Evolutionary conservation across 1,284 basidiomycete species (phyloP), one percentile per base, ranked within the genome.

Genomic region (Gastroboletus turbinatus): DNA sequence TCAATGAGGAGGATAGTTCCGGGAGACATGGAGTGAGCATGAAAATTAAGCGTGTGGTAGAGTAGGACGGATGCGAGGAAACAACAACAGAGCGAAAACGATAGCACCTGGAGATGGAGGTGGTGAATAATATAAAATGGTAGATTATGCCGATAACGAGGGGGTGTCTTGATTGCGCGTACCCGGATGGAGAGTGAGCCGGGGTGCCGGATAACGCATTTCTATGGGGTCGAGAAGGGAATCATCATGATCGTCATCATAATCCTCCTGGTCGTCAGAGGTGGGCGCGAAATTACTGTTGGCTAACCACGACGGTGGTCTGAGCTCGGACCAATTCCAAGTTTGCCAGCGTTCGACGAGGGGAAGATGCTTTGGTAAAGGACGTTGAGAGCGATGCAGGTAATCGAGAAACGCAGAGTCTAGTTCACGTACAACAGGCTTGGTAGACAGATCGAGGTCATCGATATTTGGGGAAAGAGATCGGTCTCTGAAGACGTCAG

Each of bases 271-370:
- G 25, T 71, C 60, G 47, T 59, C 61, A 5, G 58, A 52, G 19
- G 45, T 39, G 35, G 45, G 46, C 40, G 46, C 29, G 7, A 35
- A 19, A 32, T 43, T 43, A 38, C 17, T n/a, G 38, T 61, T 45
- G 23, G 62, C 36, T 4, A 61, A 19, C 71, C 68, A 73, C 21
- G 52, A 16, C 33, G 70, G 71, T 8, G 55, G 57, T 54, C 68
- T 56, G 27, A 70, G 66, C 45, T 70, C 70, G 33, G 70, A 71
- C 68, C 68, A 70, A 25, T 65, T 55, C 68, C 68, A 70, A 30
- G 61, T 69, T 23, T 73, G 68, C 68, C 68, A 70, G 46, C 59
- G 71, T 17, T 71, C 65, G 48, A 56, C 47, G 54, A 55, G 46
- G 40, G 67, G 68, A 19, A 55, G 53, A 38, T 58, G 57, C 69